Conservation (phyloP, 306 rosid species). For the Lupinus albus region DNA sequence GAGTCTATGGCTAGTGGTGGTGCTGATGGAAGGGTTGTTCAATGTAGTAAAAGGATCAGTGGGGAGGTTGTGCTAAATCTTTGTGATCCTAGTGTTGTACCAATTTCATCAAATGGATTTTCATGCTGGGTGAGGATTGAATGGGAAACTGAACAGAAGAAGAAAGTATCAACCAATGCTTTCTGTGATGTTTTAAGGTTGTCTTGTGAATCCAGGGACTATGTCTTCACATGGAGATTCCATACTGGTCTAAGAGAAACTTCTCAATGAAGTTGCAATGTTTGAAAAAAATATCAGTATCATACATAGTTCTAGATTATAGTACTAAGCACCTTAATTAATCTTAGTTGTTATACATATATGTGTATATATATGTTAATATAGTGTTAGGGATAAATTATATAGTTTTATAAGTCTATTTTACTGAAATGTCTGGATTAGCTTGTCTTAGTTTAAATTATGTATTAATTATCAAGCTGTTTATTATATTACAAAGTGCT, state of each 20-base stretch:
- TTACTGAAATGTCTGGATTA: neutral
- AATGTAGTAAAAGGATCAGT: constrained; percentile 65
- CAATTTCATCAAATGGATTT: constrained; percentile 68
- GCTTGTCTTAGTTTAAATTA: neutral
- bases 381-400: constrained; percentile 9
- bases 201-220: constrained; percentile 72
- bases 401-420: constrained; percentile 33
- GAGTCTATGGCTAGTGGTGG: constrained; percentile 52
- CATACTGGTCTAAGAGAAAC: constrained; percentile 62
- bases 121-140: constrained; percentile 94
- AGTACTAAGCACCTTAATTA: constrained; percentile 6
- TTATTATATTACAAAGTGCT: neutral
- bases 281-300: constrained; percentile 32
- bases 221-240: constrained; percentile 84
- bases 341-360: constrained; percentile 2
- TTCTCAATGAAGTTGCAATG: constrained; percentile 53
- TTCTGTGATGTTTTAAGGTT: constrained; percentile 75
- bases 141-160: constrained; percentile 57
- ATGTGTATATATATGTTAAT: constrained; percentile 1
- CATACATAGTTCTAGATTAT: constrained; percentile 29
- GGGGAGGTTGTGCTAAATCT: constrained; percentile 73
- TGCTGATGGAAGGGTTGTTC: constrained; percentile 39
- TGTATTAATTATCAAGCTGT: neutral
- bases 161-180: constrained; percentile 54
- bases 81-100: constrained; percentile 49